Conservation (phyloP, 768 basidiomycete genomes). For the Hericium alpestre region DNA sequence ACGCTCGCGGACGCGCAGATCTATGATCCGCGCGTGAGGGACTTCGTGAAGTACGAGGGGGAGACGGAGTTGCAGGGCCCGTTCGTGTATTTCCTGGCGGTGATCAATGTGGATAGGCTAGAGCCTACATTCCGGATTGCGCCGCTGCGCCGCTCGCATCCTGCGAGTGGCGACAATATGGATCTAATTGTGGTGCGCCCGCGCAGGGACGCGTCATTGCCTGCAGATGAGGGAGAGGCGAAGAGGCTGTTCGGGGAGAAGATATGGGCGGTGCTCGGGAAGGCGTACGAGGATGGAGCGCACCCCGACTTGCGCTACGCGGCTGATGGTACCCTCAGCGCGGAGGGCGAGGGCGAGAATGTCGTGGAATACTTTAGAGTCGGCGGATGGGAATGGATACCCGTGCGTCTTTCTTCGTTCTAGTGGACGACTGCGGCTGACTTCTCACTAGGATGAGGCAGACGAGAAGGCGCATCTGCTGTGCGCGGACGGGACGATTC, state of each 20-base stretch:
- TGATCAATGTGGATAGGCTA: constrained; percentile 75
- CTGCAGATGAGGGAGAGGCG: constrained; percentile 27
- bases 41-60: constrained; percentile 36
- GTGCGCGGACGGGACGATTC: constrained; percentile 73
- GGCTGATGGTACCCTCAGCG: constrained; percentile 24
- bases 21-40: constrained; percentile 43
- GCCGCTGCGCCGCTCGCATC: constrained; percentile 43
- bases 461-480: constrained; percentile 60
- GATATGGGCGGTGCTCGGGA: constrained; percentile 40
- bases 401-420: constrained; percentile 37
- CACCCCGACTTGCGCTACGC: constrained; percentile 52
- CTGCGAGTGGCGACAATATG: constrained; percentile 32
- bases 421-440: neutral
- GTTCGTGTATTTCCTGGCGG: constrained; percentile 78
- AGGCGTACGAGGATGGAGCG: constrained; percentile 69
- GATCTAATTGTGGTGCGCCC: constrained; percentile 77
- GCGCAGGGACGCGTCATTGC: constrained; percentile 39
- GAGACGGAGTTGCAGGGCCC: constrained; percentile 51
- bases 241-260: constrained; percentile 45
- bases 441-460: constrained; percentile 34
- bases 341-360: constrained; percentile 19
- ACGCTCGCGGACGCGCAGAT: constrained; percentile 46
- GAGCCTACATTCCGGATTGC: constrained; percentile 75
- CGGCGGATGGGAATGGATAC: constrained; percentile 79
- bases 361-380: constrained; percentile 75